A percentile compares a stretch with the other conserved stretches of the same genome.
Conservation (phyloP, 495 filamentous ascomycete species). For the Acidomyces sp. region DNA sequence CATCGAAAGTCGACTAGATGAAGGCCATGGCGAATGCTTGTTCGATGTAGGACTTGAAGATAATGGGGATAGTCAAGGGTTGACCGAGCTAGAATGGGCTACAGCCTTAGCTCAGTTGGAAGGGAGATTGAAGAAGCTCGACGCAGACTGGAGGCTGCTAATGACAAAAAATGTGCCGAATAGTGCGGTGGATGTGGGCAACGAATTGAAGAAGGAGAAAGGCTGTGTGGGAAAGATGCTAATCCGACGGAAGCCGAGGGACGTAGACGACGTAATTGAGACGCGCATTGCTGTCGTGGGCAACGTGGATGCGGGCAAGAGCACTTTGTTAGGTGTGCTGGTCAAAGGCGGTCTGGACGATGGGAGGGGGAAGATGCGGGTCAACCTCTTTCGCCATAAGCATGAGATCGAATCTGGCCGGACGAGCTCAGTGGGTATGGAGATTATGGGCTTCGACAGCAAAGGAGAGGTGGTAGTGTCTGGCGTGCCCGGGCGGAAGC, state of each 20-base stretch:
- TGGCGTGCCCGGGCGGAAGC: conserved; percentile 66
- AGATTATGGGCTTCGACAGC: conserved; percentile 96
- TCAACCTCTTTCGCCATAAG: conserved; percentile 96
- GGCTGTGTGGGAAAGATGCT: conserved; percentile 70
- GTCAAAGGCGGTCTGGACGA: conserved; percentile 95
- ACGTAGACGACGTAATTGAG: conserved; percentile 79
- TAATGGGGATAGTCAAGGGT: conserved; percentile 78
- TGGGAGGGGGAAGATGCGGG: conserved; percentile 81
- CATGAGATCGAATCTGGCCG: conserved; percentile 92
- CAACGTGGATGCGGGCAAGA: conserved; percentile 94
- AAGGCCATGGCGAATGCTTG: conserved; percentile 80
- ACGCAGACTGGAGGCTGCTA: conserved; percentile 64
- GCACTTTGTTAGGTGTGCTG: conserved; percentile 89
- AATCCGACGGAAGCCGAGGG: conserved; percentile 58
- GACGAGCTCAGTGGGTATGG: conserved; percentile 93
- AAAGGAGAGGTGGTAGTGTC: conserved; percentile 72
- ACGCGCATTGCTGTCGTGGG: conserved; percentile 95
- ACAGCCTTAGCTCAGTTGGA: conserved; percentile 55
- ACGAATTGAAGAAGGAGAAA: conserved; percentile 48
- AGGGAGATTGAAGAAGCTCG: conserved; percentile 48
- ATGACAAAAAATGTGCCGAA: conserved; percentile 82
- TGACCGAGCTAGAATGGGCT: conserved; percentile 68
- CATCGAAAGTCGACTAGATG: conserved; percentile 54
- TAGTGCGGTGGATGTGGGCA: conserved; percentile 49
- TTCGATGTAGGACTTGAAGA: conserved; percentile 91